A percentile compares a stretch with the other conserved stretches of the same genome.
Conservation (phyloP, 345 rosid genomes). For the Citrus mangshanensis region DNA sequence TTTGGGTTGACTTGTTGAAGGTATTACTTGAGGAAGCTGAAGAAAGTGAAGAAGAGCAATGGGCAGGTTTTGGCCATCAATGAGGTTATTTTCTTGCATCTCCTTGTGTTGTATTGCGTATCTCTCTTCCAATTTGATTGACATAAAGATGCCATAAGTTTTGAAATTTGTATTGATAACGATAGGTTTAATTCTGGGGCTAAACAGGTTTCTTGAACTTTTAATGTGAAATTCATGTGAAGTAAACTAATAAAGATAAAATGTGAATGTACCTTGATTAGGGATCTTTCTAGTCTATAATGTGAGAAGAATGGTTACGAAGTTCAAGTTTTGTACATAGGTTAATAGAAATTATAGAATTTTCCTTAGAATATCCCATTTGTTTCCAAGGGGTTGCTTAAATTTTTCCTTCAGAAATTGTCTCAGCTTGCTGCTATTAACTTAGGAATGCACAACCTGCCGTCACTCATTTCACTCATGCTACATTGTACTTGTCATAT, state of each 20-base stretch:
- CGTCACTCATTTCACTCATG: not conserved
- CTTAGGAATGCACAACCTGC: not conserved
- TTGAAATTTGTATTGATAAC: not conserved
- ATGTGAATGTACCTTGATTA: too few species aligned
- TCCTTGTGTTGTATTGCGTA: not conserved
- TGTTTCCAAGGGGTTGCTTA: not conserved
- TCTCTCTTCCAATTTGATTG: not conserved
- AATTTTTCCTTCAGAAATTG: not conserved
- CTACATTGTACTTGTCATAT: not conserved
- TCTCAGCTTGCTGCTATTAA: not conserved
- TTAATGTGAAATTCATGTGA: not conserved
- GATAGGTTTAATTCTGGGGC: not conserved
- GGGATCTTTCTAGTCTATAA: too few species aligned
- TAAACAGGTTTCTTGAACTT: not conserved
- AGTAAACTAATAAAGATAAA: too few species aligned
- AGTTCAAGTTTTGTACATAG: not conserved
- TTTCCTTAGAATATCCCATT: not conserved
- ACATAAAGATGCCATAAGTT: not conserved
- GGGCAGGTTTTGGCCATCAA: slow-evolving; percentile 55
- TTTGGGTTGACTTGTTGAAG: slow-evolving; percentile 14
- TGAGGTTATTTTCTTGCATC: slow-evolving; percentile 30
- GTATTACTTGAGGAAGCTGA: slow-evolving; percentile 54
- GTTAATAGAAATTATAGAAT: not conserved
- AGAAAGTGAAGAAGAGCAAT: slow-evolving; percentile 55
- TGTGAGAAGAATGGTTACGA: not conserved